Evolutionary conservation across 106 monocot genomes (phyloP).

Genomic region (Dendrobium officinale): DNA sequence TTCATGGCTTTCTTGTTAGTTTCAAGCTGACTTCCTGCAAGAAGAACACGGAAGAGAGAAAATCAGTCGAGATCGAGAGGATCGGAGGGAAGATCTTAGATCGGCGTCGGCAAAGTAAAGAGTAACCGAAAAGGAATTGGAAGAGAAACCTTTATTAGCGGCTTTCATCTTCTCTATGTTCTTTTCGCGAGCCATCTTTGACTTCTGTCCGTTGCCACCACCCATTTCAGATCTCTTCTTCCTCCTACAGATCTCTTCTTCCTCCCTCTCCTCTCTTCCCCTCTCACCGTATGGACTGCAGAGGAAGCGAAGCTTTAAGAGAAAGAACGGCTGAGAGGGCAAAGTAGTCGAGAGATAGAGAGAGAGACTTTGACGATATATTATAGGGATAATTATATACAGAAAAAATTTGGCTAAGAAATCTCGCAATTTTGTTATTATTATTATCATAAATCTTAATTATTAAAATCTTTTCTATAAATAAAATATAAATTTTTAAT

Average conservation of each 20-base stretch:
- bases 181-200: conserved; percentile 64
- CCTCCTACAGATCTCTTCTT: background rate
- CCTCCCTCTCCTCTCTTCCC: background rate
- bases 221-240: conserved; percentile 27
- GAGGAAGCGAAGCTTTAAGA: background rate
- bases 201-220: conserved; percentile 60
- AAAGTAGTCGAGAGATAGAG: background rate
- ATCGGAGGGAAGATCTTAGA: background rate
- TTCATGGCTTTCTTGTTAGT: conserved; percentile 57
- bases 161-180: conserved; percentile 51
- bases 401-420: too few species aligned
- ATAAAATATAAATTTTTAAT: too few species aligned
- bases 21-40: conserved; percentile 51
- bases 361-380: background rate
- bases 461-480: too few species aligned
- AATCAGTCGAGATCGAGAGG: background rate
- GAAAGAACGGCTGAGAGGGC: background rate
- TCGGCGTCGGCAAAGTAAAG: background rate
- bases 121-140: background rate
- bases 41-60: background rate
- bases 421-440: too few species aligned
- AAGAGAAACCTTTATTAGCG: conserved; percentile 34
- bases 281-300: background rate
- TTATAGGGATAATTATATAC: background rate
- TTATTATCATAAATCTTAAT: too few species aligned